Base-by-base conservation (phyloP, 495 filamentous ascomycete species). In the Sabuloglossum arenarium region DNA sequence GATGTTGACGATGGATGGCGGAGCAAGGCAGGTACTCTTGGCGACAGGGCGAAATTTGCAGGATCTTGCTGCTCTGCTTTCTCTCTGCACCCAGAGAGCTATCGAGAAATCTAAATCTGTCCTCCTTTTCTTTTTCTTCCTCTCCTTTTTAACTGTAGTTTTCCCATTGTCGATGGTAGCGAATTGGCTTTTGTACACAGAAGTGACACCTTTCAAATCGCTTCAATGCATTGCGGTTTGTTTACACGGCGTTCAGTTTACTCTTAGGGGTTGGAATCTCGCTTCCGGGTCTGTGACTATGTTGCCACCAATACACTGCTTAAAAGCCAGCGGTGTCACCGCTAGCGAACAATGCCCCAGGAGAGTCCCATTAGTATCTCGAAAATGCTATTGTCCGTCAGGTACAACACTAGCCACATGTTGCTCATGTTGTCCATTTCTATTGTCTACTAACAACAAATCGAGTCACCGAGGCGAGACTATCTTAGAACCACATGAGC, bases 221-320 rank as follows among this genome's bases (percentile, higher is more conserved):
- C 28, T 11, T 32, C 61, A 45, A 0, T 57, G 56, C 19, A 64
- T 67, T 42, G 63, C 60, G 14, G 57, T 61, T 23, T 63, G 65
- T 39, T 53, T 34, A 59, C 64, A 28, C 28, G 11, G 6, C 57
- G 55, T 57, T 62, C 14, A 11, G 54, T 0, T 43, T 43, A 32
- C 30, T 5, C 5, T 32, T 1, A 21, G 39, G 12, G n/a, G n/a
- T n/a, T n/a, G n/a, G n/a, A n/a, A n/a, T n/a, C n/a, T 23, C 19
- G 39, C 19, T 43, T 43, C 19, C 10, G n/a, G 39, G 21, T 43
- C 19, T 16, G 39, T 43, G 12, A 43, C 39, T 10, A 37, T 14
- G 11, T 37, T 6, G 9, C 34, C 2, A 14, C 34, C 10, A 37
- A 14, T 6, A 5, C 34, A 37, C 16, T 37, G 11, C n/a, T n/a